These are phyloP conservation scores for Meyerozyma carpophila DNA, from an alignment of 1,139 yeast species.

Conservation along the genomic window DNA sequence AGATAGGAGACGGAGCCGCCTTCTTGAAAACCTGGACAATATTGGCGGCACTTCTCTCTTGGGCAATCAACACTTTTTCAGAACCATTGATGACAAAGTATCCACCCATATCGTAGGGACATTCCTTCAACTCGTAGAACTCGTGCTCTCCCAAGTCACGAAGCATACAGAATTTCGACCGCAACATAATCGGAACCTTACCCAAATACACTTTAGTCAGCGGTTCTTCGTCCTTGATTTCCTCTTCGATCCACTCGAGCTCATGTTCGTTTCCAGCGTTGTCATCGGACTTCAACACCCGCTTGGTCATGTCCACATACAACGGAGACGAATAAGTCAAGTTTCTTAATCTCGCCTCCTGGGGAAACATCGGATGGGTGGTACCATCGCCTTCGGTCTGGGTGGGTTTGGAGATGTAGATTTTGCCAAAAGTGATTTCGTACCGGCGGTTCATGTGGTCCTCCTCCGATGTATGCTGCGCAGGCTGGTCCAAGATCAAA, in stretches of 20 bases:
- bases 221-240: conserved; percentile 50
- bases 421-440: conserved; percentile 94
- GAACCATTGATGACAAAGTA: conserved; percentile 97
- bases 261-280: conserved; percentile 55
- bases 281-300: conserved; percentile 81
- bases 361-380: conserved; percentile 97
- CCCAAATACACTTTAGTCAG: conserved; percentile 84
- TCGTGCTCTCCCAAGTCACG: conserved; percentile 92
- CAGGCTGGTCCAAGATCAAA: conserved; percentile 92
- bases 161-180: conserved; percentile 93
- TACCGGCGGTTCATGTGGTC: conserved; percentile 89
- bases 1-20: conserved; percentile 94
- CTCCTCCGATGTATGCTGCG: conserved; percentile 89
- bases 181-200: conserved; percentile 95
- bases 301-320: conserved; percentile 92
- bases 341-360: conserved; percentile 94
- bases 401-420: conserved; percentile 92
- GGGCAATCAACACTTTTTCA: conserved; percentile 96
- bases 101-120: conserved; percentile 99
- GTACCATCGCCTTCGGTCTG: conserved; percentile 99
- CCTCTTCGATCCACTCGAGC: conserved; percentile 64
- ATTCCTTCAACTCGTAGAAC: conserved; percentile 90
- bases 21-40: conserved; percentile 97
- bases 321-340: conserved; percentile 94
- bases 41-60: conserved; percentile 96